These are phyloP conservation scores for Vanrija sp. DNA, from an alignment of 1,284 basidiomycete species.

Conservation along the genomic window DNA sequence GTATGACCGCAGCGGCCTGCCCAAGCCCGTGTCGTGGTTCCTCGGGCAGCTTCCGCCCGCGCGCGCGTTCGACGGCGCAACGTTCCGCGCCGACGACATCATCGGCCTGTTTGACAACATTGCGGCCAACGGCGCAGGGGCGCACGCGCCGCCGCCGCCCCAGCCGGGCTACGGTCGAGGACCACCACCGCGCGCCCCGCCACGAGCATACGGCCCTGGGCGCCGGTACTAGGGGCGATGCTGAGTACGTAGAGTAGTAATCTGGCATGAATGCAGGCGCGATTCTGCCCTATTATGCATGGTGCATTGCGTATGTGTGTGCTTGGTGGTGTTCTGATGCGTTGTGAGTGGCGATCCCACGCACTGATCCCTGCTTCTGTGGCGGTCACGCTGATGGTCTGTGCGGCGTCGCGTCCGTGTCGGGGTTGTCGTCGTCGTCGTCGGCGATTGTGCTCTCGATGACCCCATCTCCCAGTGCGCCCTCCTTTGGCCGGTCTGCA, in stretches of 20 bases:
- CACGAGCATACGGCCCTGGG: neutral
- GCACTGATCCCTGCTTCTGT: no score
- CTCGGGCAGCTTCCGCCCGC: slow-evolving; percentile 70
- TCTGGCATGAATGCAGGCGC: no score
- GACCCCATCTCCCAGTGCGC: no score
- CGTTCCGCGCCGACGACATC: slow-evolving; percentile 80
- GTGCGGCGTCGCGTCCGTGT: no score
- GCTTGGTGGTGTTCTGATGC: no score
- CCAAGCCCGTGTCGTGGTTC: slow-evolving; percentile 74
- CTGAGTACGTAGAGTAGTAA: neutral
- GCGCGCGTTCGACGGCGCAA: slow-evolving; percentile 73
- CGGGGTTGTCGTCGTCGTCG: no score
- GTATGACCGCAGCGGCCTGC: slow-evolving; percentile 56
- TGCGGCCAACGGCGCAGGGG: slow-evolving; percentile 4
- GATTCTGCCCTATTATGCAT: no score
- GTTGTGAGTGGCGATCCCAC: no score
- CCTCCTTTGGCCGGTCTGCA: neutral
- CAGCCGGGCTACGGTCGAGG: neutral
- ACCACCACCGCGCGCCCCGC: neutral
- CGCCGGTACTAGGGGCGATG: neutral
- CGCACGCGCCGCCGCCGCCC: neutral
- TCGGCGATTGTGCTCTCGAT: no score
- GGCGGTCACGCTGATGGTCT: no score
- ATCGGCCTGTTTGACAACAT: slow-evolving; percentile 59
- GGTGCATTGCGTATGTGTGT: no score